phyloP scores from a whole-genome alignment of 208 protist species.

The Wallacemonas collosoma region DNA sequence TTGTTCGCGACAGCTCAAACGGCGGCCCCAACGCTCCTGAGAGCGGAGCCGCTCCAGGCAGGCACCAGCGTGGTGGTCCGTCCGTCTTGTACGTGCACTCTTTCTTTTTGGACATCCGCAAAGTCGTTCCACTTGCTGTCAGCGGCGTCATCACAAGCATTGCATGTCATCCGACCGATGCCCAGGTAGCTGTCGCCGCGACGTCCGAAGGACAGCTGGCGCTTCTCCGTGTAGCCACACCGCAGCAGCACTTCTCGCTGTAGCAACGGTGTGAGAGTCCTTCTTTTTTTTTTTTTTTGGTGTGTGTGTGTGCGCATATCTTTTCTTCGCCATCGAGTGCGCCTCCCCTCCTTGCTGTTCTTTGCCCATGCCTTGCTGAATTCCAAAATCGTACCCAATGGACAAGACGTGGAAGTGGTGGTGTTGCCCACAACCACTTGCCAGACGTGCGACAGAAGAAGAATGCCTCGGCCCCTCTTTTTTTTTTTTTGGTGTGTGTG shows the following conservation, averaged over 20 bases:
- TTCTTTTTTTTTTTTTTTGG: constrained; percentile 7
- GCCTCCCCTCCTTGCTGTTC: too few species aligned
- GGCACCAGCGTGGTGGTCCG: background rate
- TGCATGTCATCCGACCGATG: constrained; percentile 58
- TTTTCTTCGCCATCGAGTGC: too few species aligned
- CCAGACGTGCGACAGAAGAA: too few species aligned
- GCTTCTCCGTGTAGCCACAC: constrained; percentile 25
- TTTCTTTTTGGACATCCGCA: constrained; percentile 63
- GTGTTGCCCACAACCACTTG: too few species aligned
- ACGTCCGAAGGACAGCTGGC: constrained; percentile 30
- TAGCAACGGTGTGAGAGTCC: background rate
- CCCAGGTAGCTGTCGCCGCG: constrained; percentile 73
- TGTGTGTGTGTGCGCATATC: background rate
- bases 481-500: too few species aligned
- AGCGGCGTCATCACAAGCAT: constrained; percentile 36
- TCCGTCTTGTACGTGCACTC: constrained; percentile 72
- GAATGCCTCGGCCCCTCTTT: too few species aligned
- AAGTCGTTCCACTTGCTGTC: constrained; percentile 48
- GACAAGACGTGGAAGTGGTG: too few species aligned
- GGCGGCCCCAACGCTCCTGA: background rate
- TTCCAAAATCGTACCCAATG: too few species aligned
- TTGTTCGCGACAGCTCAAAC: background rate
- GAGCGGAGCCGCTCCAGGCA: background rate
- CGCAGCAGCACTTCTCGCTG: constrained; percentile 16
- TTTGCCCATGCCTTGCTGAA: too few species aligned